Base-by-base conservation (phyloP, 148 eudicot species). In the Rhododendron henanense region DNA sequence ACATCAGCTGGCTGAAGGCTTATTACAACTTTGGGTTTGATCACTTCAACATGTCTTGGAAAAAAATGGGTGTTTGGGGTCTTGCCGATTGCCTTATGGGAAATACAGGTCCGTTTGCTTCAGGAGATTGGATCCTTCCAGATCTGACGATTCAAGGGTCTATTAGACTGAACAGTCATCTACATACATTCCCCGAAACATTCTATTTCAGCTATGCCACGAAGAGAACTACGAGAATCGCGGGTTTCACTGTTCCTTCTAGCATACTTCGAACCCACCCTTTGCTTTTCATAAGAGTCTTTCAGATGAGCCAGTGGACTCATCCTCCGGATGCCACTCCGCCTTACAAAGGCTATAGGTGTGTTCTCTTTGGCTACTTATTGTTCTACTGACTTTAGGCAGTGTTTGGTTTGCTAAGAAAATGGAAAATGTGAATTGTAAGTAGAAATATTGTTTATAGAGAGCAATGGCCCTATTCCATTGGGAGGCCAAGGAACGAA, bases 121-220 rank as follows among this genome's bases (percentile, higher is more conserved):
- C 99, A 21, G 98, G 95, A 84, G 99, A 96, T 80, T 96, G 99
- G 99, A 94, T 96, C 78, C 92, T 96, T 79, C 99, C 99, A 2
- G 98, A 96, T 90, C 90, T 96, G 47, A 92, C 98, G 0, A 89
- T 96, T 59, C 97, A 96, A 85, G 99, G 99, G 25, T 91, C 98
- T 10, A 85, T 92, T 69, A 88, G 89, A 87, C 88, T 96, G 45
- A 96, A 96, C 90, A 89, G 91, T 71, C 92, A 87, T 84, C 53
- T 96, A 50, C 88, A 84, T 33, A 95, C 99, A 55, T 96, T 95
- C 87, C 95, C 99, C 0, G 91, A 91, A 71, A 96, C 99, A 9
- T 96, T 93, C 86, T 96, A 96, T 85, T 96, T 95, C 86, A 95
- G 99, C 88, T 96, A 96, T 57, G 99, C 99, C 47, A 96, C 99